A percentile compares a stretch with the other conserved stretches of the same genome.
Evolutionary conservation across 768 basidiomycete species (phyloP).

Genomic region (Baorangia bicolor): DNA sequence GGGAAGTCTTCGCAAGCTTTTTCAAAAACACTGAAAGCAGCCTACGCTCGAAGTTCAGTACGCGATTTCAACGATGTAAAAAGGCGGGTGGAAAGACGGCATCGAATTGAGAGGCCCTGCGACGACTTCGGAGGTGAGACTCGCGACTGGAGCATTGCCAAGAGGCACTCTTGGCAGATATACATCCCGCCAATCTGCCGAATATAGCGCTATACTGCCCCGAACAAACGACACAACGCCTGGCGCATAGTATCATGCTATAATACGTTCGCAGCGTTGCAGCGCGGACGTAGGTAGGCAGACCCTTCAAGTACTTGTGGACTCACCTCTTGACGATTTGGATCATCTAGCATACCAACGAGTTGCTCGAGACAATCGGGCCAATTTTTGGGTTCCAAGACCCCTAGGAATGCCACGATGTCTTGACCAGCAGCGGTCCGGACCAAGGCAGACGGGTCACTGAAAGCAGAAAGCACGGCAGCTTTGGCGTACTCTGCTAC

Average conservation of each 20-base stretch:
- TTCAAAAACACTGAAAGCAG: conserved; percentile 90
- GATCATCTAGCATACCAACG: conserved; percentile 77
- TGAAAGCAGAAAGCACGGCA: conserved; percentile 78
- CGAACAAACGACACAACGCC: conserved; percentile 9
- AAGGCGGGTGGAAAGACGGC: background rate
- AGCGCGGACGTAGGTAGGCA: background rate
- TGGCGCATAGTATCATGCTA: background rate
- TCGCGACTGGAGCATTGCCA: background rate
- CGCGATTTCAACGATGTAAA: background rate
- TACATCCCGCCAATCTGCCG: conserved; percentile 3
- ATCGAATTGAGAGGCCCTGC: background rate
- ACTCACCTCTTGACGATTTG: conserved; percentile 82
- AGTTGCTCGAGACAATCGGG: conserved; percentile 90
- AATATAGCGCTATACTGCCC: background rate
- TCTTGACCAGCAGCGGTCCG: conserved; percentile 93
- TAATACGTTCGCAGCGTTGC: background rate
- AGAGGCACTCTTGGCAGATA: conserved; percentile 2
- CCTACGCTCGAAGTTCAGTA: conserved; percentile 43
- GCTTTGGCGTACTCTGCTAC: conserved; percentile 74
- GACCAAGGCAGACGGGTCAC: conserved; percentile 80
- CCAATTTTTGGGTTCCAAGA: conserved; percentile 90
- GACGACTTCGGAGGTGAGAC: conserved; percentile 1
- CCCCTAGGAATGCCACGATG: conserved; percentile 85
- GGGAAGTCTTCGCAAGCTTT: conserved; percentile 98
- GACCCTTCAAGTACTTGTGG: background rate